Conservation (phyloP, 371 early-diverging fungal genomes). For the Mucor lusitanicus region DNA sequence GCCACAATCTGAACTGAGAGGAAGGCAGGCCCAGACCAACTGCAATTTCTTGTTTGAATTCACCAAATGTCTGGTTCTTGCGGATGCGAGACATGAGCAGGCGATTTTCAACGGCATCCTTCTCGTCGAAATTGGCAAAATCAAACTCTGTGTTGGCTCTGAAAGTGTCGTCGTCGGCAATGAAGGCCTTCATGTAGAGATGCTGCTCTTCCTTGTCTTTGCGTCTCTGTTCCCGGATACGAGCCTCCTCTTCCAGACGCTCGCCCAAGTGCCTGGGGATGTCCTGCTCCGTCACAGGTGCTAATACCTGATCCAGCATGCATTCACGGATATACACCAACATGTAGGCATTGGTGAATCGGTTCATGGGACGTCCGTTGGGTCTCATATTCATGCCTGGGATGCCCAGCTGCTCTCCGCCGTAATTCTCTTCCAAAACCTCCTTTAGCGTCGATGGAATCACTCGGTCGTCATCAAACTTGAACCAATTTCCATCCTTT, state of each 20-base stretch:
- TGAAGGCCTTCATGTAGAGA: constrained; percentile 59
- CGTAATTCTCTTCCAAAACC: constrained; percentile 95
- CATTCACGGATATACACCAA: constrained; percentile 90
- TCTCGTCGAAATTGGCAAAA: constrained; percentile 50
- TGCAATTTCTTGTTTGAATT: constrained; percentile 28
- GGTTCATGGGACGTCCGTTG: constrained; percentile 48
- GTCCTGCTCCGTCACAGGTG: constrained; percentile 64
- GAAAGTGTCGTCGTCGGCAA: constrained; percentile 68
- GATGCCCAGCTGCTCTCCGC: constrained; percentile 65
- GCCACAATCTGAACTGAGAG: constrained; percentile 81
- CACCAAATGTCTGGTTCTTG: constrained; percentile 40
- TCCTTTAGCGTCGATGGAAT: constrained; percentile 81
- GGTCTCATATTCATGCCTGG: constrained; percentile 26
- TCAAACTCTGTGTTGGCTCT: constrained; percentile 81
- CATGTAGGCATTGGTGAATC: constrained; percentile 97
- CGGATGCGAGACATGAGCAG: constrained; percentile 14
- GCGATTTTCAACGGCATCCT: constrained; percentile 15
- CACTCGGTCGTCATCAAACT: constrained; percentile 98
- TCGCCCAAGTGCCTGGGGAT: constrained; percentile 76
- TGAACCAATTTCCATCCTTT: constrained; percentile 78
- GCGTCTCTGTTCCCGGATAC: constrained; percentile 45
- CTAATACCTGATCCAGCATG: constrained; percentile 70
- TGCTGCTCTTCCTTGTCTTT: constrained; percentile 73
- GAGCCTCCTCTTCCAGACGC: constrained; percentile 62
- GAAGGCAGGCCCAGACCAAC: constrained; percentile 37